These are phyloP conservation scores for Colletotrichum somersetense DNA, from an alignment of 2,329 filamentous ascomycete species.

Conservation along the genomic window DNA sequence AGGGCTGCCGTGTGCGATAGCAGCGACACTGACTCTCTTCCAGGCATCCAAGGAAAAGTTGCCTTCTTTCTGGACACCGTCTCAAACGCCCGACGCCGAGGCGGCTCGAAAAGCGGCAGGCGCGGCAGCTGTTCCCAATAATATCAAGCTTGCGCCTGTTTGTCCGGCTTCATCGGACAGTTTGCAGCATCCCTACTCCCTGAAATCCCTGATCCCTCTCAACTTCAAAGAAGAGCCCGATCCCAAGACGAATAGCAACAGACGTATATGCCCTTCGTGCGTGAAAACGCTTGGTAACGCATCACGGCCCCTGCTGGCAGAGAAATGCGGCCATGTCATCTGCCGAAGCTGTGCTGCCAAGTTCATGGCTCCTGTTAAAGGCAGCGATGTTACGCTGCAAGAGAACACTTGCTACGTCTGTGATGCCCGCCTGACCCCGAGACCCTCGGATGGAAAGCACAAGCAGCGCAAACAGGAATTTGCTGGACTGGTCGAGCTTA, in stretches of 20 bases:
- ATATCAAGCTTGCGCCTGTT: constrained; percentile 75
- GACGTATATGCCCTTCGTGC: constrained; percentile 82
- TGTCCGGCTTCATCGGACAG: constrained; percentile 81
- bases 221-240: constrained; percentile 80
- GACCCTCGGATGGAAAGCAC: constrained; percentile 57
- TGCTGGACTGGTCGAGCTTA: constrained; percentile 84
- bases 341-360: constrained; percentile 87
- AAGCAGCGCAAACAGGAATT: constrained; percentile 62
- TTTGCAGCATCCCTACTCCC: constrained; percentile 78
- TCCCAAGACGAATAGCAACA: constrained; percentile 57
- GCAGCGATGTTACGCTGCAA: constrained; percentile 54
- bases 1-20: background rate
- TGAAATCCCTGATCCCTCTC: constrained; percentile 82
- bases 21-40: constrained; percentile 28
- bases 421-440: constrained; percentile 77
- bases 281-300: constrained; percentile 85
- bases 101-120: constrained; percentile 43
- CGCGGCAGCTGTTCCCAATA: constrained; percentile 56
- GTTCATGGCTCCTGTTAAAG: constrained; percentile 75
- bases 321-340: constrained; percentile 91
- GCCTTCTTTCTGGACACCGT: constrained; percentile 94
- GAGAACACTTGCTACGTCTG: constrained; percentile 86
- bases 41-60: constrained; percentile 56
- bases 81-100: constrained; percentile 74
- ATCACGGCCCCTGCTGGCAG: constrained; percentile 84